Percentiles rank a stretch among this genome's conserved stretches.
These are phyloP conservation scores for Tuber borchii DNA, from an alignment of 495 filamentous ascomycete genomes.

Conservation along the genomic window DNA sequence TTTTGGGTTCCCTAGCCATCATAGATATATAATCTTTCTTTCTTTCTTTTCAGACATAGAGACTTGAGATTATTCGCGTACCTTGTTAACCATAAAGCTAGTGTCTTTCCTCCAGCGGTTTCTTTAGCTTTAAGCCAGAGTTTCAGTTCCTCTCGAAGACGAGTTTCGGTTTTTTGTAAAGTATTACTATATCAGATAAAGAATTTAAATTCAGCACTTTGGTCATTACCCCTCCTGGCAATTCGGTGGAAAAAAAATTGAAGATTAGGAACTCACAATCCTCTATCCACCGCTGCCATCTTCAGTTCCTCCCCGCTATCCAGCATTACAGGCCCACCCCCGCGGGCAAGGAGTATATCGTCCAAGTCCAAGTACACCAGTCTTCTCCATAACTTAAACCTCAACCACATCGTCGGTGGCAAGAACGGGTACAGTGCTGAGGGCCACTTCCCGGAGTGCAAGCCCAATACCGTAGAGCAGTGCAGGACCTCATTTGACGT, in stretches of 20 bases:
- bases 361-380: slow-evolving; percentile 60
- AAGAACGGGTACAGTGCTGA: slow-evolving; percentile 28
- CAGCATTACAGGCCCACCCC: slow-evolving; percentile 26
- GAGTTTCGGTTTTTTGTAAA: slow-evolving; percentile 18
- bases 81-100: slow-evolving; percentile 35
- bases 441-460: slow-evolving; percentile 39
- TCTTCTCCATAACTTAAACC: slow-evolving; percentile 23
- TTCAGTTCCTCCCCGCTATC: slow-evolving; percentile 36
- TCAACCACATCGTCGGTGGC: slow-evolving; percentile 42
- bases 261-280: slow-evolving; percentile 15
- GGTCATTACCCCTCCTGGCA: neutral
- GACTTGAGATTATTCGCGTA: slow-evolving; percentile 7
- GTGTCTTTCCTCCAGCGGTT: slow-evolving; percentile 32
- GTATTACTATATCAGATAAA: slow-evolving; percentile 16
- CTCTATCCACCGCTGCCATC: slow-evolving; percentile 38
- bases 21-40: slow-evolving; percentile 8
- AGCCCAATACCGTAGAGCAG: slow-evolving; percentile 27
- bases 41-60: neutral
- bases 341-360: slow-evolving; percentile 84
- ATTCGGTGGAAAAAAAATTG: neutral
- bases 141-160: slow-evolving; percentile 33
- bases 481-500: slow-evolving; percentile 50
- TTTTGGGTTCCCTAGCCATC: slow-evolving; percentile 1
- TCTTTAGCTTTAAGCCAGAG: slow-evolving; percentile 40
- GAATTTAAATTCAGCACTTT: neutral